Percentiles rank a stretch among this genome's conserved stretches.
Conservation (phyloP, 1,139 yeast species). For the Suhomyces choctaworum region DNA sequence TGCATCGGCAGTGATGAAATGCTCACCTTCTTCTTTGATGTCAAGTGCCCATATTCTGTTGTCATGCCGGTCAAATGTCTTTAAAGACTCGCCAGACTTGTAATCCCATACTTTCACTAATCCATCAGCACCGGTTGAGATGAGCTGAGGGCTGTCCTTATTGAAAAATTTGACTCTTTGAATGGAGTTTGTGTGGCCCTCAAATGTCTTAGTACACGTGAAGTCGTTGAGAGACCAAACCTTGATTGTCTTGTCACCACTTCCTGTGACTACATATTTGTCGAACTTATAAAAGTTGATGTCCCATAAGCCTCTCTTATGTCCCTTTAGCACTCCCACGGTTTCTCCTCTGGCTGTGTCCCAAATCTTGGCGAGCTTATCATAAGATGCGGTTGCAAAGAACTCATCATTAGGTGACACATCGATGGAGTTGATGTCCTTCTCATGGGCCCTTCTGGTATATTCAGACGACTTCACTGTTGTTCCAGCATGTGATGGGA, state of each 20-base stretch:
- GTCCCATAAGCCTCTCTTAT: constrained; percentile 94
- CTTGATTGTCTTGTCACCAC: constrained; percentile 89
- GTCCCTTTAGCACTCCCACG: constrained; percentile 81
- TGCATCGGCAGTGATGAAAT: constrained; percentile 85
- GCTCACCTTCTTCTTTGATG: constrained; percentile 62
- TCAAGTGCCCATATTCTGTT: constrained; percentile 94
- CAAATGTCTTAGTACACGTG: constrained; percentile 77
- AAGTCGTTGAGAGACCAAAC: constrained; percentile 84
- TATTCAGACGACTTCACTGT: constrained; percentile 62
- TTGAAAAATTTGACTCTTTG: constrained; percentile 76
- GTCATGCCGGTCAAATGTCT: constrained; percentile 87
- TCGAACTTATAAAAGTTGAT: constrained; percentile 79
- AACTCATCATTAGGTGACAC: constrained; percentile 84
- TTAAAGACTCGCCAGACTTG: constrained; percentile 64
- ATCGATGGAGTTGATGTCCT: constrained; percentile 87
- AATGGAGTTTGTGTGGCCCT: constrained; percentile 92
- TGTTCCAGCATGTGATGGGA: constrained; percentile 45
- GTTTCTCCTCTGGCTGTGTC: constrained; percentile 78
- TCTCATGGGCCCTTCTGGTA: constrained; percentile 95
- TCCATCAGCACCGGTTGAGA: constrained; percentile 94
- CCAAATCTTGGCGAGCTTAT: constrained; percentile 90
- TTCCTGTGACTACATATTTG: constrained; percentile 70
- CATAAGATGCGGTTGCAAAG: constrained; percentile 96
- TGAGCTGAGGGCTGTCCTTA: constrained; percentile 59
- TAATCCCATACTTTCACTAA: constrained; percentile 88